Evolutionary conservation across 1,139 yeast species (phyloP).

Genomic region (Hansenula lynferdii): DNA sequence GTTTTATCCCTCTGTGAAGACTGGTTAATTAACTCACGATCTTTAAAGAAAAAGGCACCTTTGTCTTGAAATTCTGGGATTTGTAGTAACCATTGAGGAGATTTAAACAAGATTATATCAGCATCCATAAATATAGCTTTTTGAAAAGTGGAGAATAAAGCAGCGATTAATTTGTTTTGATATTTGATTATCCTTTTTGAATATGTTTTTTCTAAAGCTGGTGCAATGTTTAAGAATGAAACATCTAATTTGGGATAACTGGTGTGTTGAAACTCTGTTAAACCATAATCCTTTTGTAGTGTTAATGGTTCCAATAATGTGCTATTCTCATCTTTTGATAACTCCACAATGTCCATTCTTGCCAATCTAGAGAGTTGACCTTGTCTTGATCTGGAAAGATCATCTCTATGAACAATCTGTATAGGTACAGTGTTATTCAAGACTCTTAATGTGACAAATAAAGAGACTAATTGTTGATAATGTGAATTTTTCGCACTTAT

Average conservation of each 20-base stretch:
- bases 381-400: slow-evolving; percentile 23
- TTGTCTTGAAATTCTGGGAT: slow-evolving; percentile 31
- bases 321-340: slow-evolving; percentile 1
- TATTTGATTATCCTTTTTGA: slow-evolving; percentile 32
- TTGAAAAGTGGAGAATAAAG: slow-evolving; percentile 44
- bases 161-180: slow-evolving; percentile 47
- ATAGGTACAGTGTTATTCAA: slow-evolving; percentile 45
- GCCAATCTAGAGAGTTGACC: slow-evolving; percentile 20
- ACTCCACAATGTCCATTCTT: slow-evolving; percentile 11
- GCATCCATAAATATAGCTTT: slow-evolving; percentile 48
- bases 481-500: slow-evolving; percentile 42
- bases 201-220: slow-evolving; percentile 28
- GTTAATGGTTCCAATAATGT: neutral
- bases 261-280: slow-evolving; percentile 15
- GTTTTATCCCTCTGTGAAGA: slow-evolving; percentile 28
- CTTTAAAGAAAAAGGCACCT: slow-evolving; percentile 46
- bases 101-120: slow-evolving; percentile 40
- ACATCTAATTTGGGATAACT: slow-evolving; percentile 36
- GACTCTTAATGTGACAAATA: slow-evolving; percentile 41
- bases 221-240: slow-evolving; percentile 38
- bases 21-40: slow-evolving; percentile 37
- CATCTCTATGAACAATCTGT: slow-evolving; percentile 47
- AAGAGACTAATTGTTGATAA: slow-evolving; percentile 38
- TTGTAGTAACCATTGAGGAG: slow-evolving; percentile 34
- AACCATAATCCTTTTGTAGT: neutral